phyloP scores from a whole-genome alignment of 768 basidiomycete species.

The Leucosporidium scottii region DNA sequence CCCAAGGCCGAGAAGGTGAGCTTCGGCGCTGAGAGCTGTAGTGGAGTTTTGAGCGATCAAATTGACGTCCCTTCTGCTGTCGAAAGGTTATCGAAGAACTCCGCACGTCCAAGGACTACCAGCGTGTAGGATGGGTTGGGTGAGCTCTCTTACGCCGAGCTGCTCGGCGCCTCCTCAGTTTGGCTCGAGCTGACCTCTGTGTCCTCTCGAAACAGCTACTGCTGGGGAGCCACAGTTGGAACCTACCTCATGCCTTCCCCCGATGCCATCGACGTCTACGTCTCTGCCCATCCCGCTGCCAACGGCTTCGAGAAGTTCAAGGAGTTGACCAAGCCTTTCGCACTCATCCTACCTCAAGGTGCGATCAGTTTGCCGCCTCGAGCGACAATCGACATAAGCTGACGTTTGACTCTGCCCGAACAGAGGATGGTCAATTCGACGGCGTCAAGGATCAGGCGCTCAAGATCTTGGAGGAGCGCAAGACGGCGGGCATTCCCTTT shows the following conservation, averaged over 20 bases:
- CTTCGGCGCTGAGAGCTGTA: neutral
- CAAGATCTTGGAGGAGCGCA: neutral
- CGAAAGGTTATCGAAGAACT: neutral
- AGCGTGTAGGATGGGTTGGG: slow-evolving; percentile 1
- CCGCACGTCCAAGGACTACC: neutral
- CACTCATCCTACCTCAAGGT: slow-evolving; percentile 1
- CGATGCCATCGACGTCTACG: neutral
- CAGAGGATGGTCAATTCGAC: neutral
- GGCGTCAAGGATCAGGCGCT: neutral
- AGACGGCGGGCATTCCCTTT: neutral
- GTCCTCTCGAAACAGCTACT: neutral
- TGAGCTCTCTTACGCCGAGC: neutral
- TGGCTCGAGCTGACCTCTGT: no score
- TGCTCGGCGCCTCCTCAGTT: no score
- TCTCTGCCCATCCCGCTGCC: neutral
- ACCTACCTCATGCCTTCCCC: neutral
- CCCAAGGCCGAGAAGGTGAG: neutral
- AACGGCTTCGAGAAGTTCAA: neutral
- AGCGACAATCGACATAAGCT: no score
- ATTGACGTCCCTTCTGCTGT: neutral
- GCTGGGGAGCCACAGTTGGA: neutral
- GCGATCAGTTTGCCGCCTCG: no score
- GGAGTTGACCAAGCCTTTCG: neutral
- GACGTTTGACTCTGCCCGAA: neutral
- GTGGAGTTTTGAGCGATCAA: neutral